Conservation (phyloP, 2,329 filamentous ascomycete species). For the Alternaria postmessia region DNA sequence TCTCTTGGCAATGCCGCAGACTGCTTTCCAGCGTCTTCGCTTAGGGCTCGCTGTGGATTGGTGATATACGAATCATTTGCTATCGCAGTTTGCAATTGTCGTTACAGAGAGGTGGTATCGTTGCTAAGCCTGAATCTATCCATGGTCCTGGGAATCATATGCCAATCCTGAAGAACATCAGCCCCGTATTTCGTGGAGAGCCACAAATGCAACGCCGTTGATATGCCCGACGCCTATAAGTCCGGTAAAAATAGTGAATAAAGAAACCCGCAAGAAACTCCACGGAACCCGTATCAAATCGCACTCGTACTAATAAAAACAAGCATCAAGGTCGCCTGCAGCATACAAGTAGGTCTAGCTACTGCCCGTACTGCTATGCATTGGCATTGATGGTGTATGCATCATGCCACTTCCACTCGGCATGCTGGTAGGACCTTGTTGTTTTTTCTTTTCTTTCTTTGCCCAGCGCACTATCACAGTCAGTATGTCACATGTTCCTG, state of each 20-base stretch:
- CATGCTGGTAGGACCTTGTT: constrained; percentile 35
- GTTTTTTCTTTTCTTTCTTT: constrained; percentile 79
- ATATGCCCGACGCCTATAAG: constrained; percentile 9
- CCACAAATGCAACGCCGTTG: constrained; percentile 11
- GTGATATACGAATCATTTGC: background rate
- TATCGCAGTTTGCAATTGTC: background rate
- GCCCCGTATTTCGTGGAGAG: background rate
- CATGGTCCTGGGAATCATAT: constrained; percentile 8
- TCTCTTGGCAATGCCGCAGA: background rate
- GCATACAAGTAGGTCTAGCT: constrained; percentile 22
- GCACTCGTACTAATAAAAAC: background rate
- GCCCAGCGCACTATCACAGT: constrained; percentile 62
- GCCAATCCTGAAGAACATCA: background rate
- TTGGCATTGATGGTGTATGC: constrained; percentile 34
- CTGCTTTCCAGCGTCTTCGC: constrained; percentile 7
- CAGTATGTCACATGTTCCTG: constrained; percentile 13
- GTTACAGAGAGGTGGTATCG: constrained; percentile 7
- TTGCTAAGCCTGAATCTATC: constrained; percentile 13
- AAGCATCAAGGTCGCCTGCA: background rate
- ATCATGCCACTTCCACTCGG: constrained; percentile 21
- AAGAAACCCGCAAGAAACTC: background rate
- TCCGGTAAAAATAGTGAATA: background rate
- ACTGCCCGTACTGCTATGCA: constrained; percentile 44
- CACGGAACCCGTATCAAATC: background rate
- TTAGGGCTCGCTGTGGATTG: background rate